Evolutionary conservation across 2,329 filamentous ascomycete species (phyloP), one percentile per base, ranked within the genome.

Genomic region (Colletotrichum caudatum): DNA sequence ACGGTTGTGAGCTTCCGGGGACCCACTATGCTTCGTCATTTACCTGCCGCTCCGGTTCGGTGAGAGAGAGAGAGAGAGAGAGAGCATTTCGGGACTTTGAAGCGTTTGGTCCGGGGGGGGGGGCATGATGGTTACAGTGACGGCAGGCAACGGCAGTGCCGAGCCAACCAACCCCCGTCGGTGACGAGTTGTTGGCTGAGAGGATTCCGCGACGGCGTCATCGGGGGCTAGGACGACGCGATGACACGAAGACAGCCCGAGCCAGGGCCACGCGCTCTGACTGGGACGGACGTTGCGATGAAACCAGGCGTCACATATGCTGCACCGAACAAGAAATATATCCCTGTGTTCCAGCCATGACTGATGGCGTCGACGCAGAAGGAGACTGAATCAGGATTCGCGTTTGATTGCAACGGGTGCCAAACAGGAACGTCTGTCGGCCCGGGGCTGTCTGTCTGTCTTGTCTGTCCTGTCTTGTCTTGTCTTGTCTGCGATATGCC

Each of bases 191-290:
- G 29, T 72, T 72, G 69, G 69, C 60, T 64, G 58, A 44, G 33
- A 63, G 60, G 59, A 60, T 61, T 61, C 26, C 29, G 26, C 41
- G 37, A 26, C 33, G 48, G 37, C 20, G n/a, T 48, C 18, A 39
- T 53, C n/a, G 14, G 59, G 69, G 59, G 69, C 65, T 65, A 72
- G 60, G 65, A 33, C 54, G 60, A 59, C 53, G 60, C 26, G 12
- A 39, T 14, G 9, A 14, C 39, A 54, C 44, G n/a, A 35, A 35
- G 35, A 20, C n/a, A 33, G 5, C 29, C 33, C 1, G 50, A n/a
- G 35, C 26, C 35, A 53, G 46, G 46, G 16, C 39, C 20, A 33
- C n/a, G 66, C 29, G 37, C 33, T 46, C 46, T 53, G 39, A 12
- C 46, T 41, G 39, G 44, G 37, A 53, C 57, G 20, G 20, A 51